A percentile compares a stretch with the other conserved stretches of the same genome.
Evolutionary conservation across 129 eudicot species (phyloP).

Genomic region (Erigeron canadensis): DNA sequence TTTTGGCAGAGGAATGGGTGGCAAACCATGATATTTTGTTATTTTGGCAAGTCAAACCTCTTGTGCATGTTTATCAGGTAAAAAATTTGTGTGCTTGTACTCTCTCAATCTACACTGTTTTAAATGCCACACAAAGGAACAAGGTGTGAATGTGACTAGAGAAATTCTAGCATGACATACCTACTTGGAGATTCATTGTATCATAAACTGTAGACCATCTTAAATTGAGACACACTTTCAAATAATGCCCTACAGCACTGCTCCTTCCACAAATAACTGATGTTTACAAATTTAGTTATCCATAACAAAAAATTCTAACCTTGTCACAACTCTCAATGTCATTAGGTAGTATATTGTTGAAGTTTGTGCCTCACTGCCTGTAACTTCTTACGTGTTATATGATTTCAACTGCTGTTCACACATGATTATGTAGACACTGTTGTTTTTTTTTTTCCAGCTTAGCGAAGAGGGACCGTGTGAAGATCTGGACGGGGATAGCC

Average conservation of each 20-base stretch:
- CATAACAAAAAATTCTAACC: not conserved
- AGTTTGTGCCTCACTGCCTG: not conserved
- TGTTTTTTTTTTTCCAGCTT: constrained; percentile 49
- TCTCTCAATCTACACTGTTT: not conserved
- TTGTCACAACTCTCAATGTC: constrained; percentile 11
- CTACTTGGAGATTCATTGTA: not conserved
- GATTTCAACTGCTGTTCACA: constrained; percentile 13
- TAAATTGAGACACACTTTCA: not conserved
- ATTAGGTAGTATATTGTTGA: constrained; percentile 19
- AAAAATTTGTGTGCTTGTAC: constrained; percentile 9
- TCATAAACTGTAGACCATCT: not conserved
- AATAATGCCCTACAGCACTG: constrained; percentile 4
- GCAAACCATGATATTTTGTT: constrained; percentile 69
- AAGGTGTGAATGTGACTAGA: not conserved
- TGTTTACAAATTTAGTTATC: not conserved
- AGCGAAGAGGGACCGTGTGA: constrained; percentile 98
- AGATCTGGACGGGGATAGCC: constrained; percentile 81
- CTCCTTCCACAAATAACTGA: constrained; percentile 6
- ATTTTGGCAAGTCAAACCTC: constrained; percentile 98
- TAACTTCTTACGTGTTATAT: constrained; percentile 1
- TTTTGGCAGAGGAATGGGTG: constrained; percentile 77
- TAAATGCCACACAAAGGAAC: not conserved
- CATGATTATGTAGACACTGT: constrained; percentile 19
- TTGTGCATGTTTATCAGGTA: constrained; percentile 96
- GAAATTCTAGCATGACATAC: not conserved